phyloP scores from a whole-genome alignment of 805 yeast genomes.

The Barnettozyma populi region DNA sequence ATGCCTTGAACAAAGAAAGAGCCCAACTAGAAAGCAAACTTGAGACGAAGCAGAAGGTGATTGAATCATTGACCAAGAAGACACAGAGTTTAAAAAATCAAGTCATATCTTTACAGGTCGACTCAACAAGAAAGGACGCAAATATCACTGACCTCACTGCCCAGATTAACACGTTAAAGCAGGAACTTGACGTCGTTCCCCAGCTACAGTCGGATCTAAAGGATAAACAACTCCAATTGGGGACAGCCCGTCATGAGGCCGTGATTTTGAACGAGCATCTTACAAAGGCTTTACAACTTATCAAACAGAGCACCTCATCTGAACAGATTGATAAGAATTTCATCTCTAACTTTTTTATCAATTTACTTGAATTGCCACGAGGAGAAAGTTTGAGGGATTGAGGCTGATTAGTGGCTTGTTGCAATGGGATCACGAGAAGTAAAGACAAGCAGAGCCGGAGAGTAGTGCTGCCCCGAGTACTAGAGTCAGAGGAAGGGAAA shows the following conservation, averaged over 20 bases:
- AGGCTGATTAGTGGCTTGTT: constrained; percentile 76
- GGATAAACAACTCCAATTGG: constrained; percentile 74
- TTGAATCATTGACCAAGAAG: not conserved
- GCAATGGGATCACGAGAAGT: constrained; percentile 83
- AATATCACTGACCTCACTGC: not conserved
- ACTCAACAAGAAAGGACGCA: constrained; percentile 1
- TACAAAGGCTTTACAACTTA: constrained; percentile 83
- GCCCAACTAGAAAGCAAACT: constrained; percentile 15
- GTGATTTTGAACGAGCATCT: constrained; percentile 90
- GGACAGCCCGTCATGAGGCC: constrained; percentile 91
- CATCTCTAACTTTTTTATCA: constrained; percentile 77
- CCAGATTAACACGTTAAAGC: constrained; percentile 10
- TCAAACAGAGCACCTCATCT: constrained; percentile 71
- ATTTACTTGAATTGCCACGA: constrained; percentile 81
- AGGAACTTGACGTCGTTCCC: constrained; percentile 21
- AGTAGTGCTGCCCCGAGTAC: not conserved
- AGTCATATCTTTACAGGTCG: constrained; percentile 3
- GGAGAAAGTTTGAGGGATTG: constrained; percentile 94
- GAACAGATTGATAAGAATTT: constrained; percentile 83
- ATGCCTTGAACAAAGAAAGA: not conserved
- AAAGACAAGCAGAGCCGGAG: constrained; percentile 67
- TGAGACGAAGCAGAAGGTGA: constrained; percentile 2
- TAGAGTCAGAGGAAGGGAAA: constrained; percentile 26
- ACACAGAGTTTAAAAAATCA: not conserved
- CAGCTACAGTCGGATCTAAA: constrained; percentile 49